phyloP scores from a whole-genome alignment of 139 green algal species.

The Mychonastes homosphaera region DNA sequence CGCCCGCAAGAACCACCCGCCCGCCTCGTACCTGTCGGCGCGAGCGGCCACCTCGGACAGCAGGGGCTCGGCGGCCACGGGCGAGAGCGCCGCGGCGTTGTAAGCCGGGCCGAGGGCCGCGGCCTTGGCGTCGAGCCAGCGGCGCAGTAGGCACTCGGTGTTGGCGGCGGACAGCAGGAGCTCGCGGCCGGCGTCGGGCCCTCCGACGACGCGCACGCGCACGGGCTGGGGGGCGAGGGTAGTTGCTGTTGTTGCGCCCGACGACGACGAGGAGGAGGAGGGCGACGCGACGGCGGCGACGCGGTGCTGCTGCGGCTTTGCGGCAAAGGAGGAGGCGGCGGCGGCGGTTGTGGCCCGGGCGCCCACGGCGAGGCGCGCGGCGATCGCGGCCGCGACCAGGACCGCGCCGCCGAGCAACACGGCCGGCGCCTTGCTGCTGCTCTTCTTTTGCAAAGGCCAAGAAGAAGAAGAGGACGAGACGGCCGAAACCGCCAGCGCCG shows the following conservation, averaged over 20 bases:
- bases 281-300: not conserved
- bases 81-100: constrained; percentile 6
- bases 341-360: too few species aligned
- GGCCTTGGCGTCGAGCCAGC: constrained; percentile 9
- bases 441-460: too few species aligned
- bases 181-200: not conserved
- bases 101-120: constrained; percentile 11
- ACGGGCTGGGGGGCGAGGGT: not conserved
- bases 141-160: not conserved
- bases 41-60: not conserved
- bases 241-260: not conserved
- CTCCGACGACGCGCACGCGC: not conserved
- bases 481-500: too few species aligned
- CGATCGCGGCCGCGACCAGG: too few species aligned
- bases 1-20: constrained; percentile 15
- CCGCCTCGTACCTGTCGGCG: constrained; percentile 1
- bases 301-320: not conserved
- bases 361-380: too few species aligned
- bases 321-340: too few species aligned
- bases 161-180: too few species aligned
- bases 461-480: too few species aligned
- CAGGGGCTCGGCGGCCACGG: constrained; percentile 2
- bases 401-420: too few species aligned
- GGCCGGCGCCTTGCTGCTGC: too few species aligned
- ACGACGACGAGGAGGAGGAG: not conserved